Conservation (phyloP, 495 filamentous ascomycete species). For the Aspergillus wentii region DNA sequence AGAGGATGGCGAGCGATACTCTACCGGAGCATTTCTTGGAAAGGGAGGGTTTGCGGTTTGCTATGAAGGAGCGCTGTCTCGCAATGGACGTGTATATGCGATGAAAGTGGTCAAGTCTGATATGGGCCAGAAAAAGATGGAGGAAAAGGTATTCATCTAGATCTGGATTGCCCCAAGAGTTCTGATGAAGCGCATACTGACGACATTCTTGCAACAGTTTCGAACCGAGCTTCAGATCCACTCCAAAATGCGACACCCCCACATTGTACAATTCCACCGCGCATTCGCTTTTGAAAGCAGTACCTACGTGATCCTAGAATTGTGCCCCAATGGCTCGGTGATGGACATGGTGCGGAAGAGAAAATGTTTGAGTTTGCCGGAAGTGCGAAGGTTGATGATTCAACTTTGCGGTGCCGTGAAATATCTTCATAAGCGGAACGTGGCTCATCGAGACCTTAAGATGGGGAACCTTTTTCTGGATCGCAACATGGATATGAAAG, state of each 20-base stretch:
- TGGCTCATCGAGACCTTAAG: conserved; percentile 95
- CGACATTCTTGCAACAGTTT: conserved; percentile 63
- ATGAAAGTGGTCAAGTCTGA: conserved; percentile 88
- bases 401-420: conserved; percentile 95
- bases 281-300: conserved; percentile 85
- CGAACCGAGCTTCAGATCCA: conserved; percentile 97
- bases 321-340: conserved; percentile 94
- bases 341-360: conserved; percentile 96
- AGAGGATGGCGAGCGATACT: conserved; percentile 70
- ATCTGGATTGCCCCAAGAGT: no score
- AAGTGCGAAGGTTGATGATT: conserved; percentile 85
- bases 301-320: conserved; percentile 90
- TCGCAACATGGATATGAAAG: conserved; percentile 92
- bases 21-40: conserved; percentile 76
- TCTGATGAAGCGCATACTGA: conserved; percentile 26
- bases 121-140: conserved; percentile 77
- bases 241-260: conserved; percentile 90
- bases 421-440: conserved; percentile 89
- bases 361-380: conserved; percentile 80
- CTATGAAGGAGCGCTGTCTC: conserved; percentile 65
- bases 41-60: conserved; percentile 97
- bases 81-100: conserved; percentile 64
- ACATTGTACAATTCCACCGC: conserved; percentile 91
- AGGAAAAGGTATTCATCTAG: conserved; percentile 85
- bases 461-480: conserved; percentile 98